Evolutionary conservation across 306 rosid genomes (phyloP).

Genomic region (Lathyrus aphaca): DNA sequence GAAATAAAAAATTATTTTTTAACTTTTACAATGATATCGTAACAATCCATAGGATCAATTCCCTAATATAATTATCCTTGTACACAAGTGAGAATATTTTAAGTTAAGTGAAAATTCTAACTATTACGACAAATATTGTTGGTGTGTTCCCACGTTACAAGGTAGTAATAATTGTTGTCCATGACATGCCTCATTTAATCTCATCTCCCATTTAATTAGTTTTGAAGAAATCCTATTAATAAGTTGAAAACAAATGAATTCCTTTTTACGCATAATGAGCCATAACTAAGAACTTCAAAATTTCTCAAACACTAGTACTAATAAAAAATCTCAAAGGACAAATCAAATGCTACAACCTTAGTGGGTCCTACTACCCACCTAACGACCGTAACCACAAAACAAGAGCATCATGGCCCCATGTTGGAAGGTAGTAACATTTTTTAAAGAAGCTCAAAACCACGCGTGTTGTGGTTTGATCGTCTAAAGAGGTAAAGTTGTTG

Average conservation of each 20-base stretch:
- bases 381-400: slow-evolving; percentile 25
- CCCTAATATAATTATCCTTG: no score
- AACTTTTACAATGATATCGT: no score
- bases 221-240: no score
- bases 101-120: no score
- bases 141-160: no score
- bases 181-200: no score
- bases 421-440: background rate
- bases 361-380: slow-evolving; percentile 27
- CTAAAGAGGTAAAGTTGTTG: slow-evolving; percentile 37
- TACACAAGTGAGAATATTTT: no score
- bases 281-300: background rate
- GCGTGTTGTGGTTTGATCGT: slow-evolving; percentile 40
- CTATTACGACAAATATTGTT: no score
- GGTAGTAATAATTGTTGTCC: no score
- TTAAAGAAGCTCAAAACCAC: slow-evolving; percentile 25
- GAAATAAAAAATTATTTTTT: no score
- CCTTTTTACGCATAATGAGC: background rate
- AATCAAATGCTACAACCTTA: background rate
- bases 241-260: background rate
- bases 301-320: background rate
- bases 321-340: background rate
- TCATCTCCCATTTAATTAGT: no score
- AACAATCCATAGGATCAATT: no score
- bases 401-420: background rate